phyloP scores from a whole-genome alignment of 2,329 filamentous ascomycete species.

The Aspergillus pseudoviridinutans region DNA sequence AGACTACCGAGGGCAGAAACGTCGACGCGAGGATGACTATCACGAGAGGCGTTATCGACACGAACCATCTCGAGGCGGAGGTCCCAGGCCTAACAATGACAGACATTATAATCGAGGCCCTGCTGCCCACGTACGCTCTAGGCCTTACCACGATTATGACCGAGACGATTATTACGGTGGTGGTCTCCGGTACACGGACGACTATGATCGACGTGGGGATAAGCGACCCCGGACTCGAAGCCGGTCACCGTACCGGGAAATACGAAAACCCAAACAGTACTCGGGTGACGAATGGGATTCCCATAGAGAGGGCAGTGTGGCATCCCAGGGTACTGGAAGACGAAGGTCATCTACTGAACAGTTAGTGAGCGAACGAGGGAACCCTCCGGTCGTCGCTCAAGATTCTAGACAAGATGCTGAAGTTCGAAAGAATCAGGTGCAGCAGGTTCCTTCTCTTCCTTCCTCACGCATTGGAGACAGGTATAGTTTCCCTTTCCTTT shows the following conservation, averaged over 20 bases:
- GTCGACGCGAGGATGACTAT: slow-evolving; percentile 39
- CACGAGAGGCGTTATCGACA: slow-evolving; percentile 31
- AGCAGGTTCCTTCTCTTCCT: slow-evolving; percentile 43
- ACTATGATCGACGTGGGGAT: slow-evolving; percentile 46
- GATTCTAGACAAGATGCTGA: slow-evolving; percentile 64
- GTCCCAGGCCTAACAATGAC: slow-evolving; percentile 35
- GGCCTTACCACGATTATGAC: slow-evolving; percentile 50
- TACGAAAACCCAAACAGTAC: slow-evolving; percentile 37
- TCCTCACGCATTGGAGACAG: slow-evolving; percentile 32
- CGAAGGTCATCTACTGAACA: slow-evolving; percentile 53
- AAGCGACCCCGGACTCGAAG: slow-evolving; percentile 57
- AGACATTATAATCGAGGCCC: slow-evolving; percentile 36
- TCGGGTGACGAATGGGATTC: slow-evolving; percentile 32
- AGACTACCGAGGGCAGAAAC: slow-evolving; percentile 39
- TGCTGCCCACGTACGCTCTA: slow-evolving; percentile 33
- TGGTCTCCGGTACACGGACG: slow-evolving; percentile 48
- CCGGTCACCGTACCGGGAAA: slow-evolving; percentile 43
- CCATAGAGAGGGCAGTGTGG: slow-evolving; percentile 22
- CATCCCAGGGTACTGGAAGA: slow-evolving; percentile 38
- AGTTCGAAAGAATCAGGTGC: slow-evolving; percentile 59
- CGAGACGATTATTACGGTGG: slow-evolving; percentile 41
- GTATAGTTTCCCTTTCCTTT: slow-evolving; percentile 34
- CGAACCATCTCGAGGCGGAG: slow-evolving; percentile 27
- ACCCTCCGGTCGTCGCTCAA: slow-evolving; percentile 57
- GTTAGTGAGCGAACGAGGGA: slow-evolving; percentile 62